Base-by-base conservation (phyloP, 1,139 yeast genomes). In the Lodderomyces pseudojiufengensis region DNA sequence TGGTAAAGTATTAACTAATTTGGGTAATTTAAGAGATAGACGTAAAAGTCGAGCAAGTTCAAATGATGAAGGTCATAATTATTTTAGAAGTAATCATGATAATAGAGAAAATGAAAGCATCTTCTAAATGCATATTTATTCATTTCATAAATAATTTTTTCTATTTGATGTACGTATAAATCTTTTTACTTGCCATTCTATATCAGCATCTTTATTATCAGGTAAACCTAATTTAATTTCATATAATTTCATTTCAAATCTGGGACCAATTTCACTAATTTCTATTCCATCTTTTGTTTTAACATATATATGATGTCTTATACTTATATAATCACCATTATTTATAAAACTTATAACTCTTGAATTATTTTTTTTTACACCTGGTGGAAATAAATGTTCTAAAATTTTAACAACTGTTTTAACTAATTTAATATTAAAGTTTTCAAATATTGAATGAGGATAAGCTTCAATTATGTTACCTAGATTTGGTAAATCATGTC, bases 141-240 rank as follows among this genome's bases (percentile, higher is more conserved):
- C 14, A 22, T 20, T 28, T 8, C 32, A 54, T 48, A 92, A 67
- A 57, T 90, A 88, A 57, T 88, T 94, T 68, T 92, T 92, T 63
- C 96, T 80, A 61, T 84, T 88, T 16, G 95, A 97, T 23, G 98
- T 92, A 56, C 97, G 76, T 36, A 88, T 87, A 52, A 90, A 92
- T 50, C 97, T 80, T 59, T 95, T 77, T 50, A 86, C 68, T 65
- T 86, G 87, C 98, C 98, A 92, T 61, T 92, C 99, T 22, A 87
- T 80, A 53, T 92, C 98, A n/a, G 97, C 96, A 59, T 94, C 97
- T 63, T 85, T 85, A 57, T 90, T 87, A 51, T 92, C 98, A 44
- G 92, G 66, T 34, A 95, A 85, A 3, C 99, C 97, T 48, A 94
- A 70, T 54, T 82, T 77, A 45, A 94, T 66, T 57, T 92, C 97